Evolutionary conservation across 306 rosid genomes (phyloP).

Genomic region (Sicyos baderoa): DNA sequence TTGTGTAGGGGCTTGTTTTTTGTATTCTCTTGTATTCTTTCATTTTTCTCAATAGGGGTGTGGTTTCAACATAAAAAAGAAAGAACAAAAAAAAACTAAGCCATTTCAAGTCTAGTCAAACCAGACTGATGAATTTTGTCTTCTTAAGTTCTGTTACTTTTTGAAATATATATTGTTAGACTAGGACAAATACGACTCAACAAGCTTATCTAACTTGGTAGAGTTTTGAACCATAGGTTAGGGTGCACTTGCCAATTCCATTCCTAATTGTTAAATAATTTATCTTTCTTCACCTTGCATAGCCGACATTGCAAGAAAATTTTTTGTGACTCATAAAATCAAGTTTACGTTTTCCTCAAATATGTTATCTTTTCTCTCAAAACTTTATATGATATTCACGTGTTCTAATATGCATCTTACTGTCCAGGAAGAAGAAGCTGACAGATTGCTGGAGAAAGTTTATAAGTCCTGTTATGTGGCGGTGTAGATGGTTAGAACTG

Average conservation of each 20-base stretch:
- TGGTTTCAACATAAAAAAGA: too few species aligned
- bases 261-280: background rate
- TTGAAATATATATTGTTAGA: background rate
- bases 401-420: conserved; percentile 16
- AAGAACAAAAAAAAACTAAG: background rate
- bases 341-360: background rate
- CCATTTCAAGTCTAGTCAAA: background rate
- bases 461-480: conserved; percentile 55
- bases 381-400: conserved; percentile 1
- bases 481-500: conserved; percentile 77
- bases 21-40: background rate
- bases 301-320: background rate
- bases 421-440: conserved; percentile 49
- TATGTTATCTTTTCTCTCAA: background rate
- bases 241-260: background rate
- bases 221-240: conserved; percentile 2
- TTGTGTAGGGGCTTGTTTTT: background rate
- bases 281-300: background rate
- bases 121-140: background rate
- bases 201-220: background rate
- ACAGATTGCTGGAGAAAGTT: conserved; percentile 65
- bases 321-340: background rate
- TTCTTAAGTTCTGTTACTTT: background rate
- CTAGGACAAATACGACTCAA: background rate
- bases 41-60: too few species aligned